These are phyloP conservation scores for Populus davidiana DNA, from an alignment of 345 rosid genomes.

Conservation along the genomic window DNA sequence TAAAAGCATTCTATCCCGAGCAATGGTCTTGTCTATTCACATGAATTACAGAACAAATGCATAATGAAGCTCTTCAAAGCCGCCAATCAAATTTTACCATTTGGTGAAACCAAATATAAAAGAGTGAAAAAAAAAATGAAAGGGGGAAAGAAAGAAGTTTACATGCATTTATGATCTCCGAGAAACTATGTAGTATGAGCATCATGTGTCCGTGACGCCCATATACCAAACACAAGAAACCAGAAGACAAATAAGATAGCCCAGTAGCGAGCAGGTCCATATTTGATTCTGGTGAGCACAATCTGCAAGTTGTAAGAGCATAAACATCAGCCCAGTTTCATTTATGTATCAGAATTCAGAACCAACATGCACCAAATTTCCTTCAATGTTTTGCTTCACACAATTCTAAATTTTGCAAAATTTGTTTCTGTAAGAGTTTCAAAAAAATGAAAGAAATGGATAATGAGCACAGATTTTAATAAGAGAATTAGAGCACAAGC, in stretches of 20 bases:
- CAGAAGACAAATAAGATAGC: conserved; percentile 93
- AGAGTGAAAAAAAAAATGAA: not conserved
- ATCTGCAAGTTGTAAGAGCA: conserved; percentile 49
- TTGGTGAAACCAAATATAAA: not conserved
- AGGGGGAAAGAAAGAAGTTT: not conserved
- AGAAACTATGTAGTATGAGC: conserved; percentile 34
- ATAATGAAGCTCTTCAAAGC: not conserved
- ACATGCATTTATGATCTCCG: not conserved
- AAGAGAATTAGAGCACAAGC: not conserved
- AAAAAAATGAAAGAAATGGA: not conserved
- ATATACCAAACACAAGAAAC: conserved; percentile 95
- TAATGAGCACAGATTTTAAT: not conserved
- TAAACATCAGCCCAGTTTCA: not conserved
- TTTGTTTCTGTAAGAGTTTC: not conserved
- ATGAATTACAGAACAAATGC: not conserved
- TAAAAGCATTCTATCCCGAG: not conserved
- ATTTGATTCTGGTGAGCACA: conserved; percentile 91
- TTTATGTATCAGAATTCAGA: not conserved
- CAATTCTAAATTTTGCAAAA: not conserved
- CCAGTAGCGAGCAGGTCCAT: conserved; percentile 98
- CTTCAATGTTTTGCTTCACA: not conserved
- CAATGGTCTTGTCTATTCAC: not conserved
- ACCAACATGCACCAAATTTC: not conserved
- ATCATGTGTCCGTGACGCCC: conserved; percentile 79
- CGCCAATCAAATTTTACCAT: not conserved